phyloP scores from a whole-genome alignment of 805 yeast genomes.

The Candida wancherniae region DNA sequence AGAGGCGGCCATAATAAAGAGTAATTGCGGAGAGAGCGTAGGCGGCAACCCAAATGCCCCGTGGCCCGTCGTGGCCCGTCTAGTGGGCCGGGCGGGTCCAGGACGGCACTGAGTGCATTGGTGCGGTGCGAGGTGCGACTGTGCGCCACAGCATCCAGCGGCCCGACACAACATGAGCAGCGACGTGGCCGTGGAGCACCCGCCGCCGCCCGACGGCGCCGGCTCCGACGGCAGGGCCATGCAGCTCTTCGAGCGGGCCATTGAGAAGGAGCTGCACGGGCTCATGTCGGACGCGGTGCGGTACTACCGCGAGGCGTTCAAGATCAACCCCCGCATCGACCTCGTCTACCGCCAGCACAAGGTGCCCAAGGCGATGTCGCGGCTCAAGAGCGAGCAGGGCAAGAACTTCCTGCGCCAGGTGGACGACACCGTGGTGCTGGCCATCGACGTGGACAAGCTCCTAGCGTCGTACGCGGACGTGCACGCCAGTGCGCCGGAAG shows the following conservation, averaged over 20 bases:
- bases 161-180: constrained; percentile 1
- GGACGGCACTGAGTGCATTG: too few relatives aligned
- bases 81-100: too few relatives aligned
- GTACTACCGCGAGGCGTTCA: constrained; percentile 67
- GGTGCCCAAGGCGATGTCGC: constrained; percentile 33
- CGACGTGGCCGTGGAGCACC: constrained; percentile 1
- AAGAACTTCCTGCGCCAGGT: constrained; percentile 25
- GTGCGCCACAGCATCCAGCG: not conserved
- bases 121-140: too few relatives aligned
- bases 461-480: constrained; percentile 31
- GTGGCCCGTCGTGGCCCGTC: too few relatives aligned
- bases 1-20: constrained; percentile 1
- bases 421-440: constrained; percentile 34
- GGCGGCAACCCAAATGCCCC: too few relatives aligned
- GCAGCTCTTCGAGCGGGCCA: constrained; percentile 62
- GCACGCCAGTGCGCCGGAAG: constrained; percentile 27
- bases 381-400: constrained; percentile 22
- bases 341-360: constrained; percentile 55
- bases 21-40: too few relatives aligned
- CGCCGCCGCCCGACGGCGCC: not conserved
- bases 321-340: constrained; percentile 58
- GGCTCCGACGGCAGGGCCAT: constrained; percentile 44
- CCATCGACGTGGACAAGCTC: constrained; percentile 39
- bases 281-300: constrained; percentile 77
- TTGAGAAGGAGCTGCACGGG: constrained; percentile 67